A percentile compares a stretch with the other conserved stretches of the same genome.
phyloP scores from a whole-genome alignment of 2,329 filamentous ascomycete species.

The Diaporthe nobilis region DNA sequence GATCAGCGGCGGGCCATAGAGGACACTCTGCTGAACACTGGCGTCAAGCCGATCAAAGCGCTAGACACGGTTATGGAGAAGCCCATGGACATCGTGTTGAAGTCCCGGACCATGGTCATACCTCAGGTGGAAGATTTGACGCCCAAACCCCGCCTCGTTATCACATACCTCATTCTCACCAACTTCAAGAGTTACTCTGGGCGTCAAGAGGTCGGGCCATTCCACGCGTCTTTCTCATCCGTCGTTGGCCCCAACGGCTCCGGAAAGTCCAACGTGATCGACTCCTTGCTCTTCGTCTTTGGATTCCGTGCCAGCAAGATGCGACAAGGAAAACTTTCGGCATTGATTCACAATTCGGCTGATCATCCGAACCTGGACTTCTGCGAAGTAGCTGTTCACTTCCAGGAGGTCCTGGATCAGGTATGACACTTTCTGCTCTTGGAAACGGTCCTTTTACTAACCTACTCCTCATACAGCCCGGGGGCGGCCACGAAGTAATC shows the following conservation, averaged over 20 bases:
- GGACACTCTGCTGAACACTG: constrained; percentile 61
- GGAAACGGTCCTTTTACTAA: constrained; percentile 47
- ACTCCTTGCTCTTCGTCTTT: constrained; percentile 98
- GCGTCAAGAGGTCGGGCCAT: constrained; percentile 93
- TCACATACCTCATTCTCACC: constrained; percentile 90
- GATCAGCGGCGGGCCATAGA: constrained; percentile 65
- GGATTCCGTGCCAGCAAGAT: constrained; percentile 99
- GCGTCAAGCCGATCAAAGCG: constrained; percentile 79
- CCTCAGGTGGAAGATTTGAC: constrained; percentile 80
- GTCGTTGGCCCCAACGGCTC: constrained; percentile 98
- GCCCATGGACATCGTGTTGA: constrained; percentile 94
- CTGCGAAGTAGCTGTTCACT: constrained; percentile 97
- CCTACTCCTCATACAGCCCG: constrained; percentile 63
- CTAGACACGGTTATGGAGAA: constrained; percentile 85
- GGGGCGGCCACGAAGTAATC: constrained; percentile 81
- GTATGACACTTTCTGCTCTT: constrained; percentile 54
- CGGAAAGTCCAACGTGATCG: constrained; percentile 98
- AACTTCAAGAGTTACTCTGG: constrained; percentile 99
- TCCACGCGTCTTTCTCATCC: constrained; percentile 96
- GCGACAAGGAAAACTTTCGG: constrained; percentile 98
- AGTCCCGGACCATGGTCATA: constrained; percentile 80
- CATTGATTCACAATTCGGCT: constrained; percentile 96
- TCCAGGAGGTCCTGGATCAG: constrained; percentile 93
- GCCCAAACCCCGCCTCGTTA: constrained; percentile 89
- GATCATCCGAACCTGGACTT: constrained; percentile 86